phyloP scores from a whole-genome alignment of 2,329 filamentous ascomycete species.

The Macrophomina pseudophaseolina region DNA sequence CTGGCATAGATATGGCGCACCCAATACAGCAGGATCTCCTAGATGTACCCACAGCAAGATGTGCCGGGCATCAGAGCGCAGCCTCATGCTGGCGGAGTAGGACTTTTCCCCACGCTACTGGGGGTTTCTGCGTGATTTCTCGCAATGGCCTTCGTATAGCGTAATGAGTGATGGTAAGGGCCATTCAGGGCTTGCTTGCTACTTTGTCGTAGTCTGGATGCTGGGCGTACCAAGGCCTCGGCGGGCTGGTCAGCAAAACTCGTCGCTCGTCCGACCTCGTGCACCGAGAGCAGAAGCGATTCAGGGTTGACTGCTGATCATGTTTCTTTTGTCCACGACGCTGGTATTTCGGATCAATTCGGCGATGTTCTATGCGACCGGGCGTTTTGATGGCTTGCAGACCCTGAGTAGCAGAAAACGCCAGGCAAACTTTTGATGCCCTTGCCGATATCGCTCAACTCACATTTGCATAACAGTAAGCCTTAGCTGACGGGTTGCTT shows the following conservation, averaged over 20 bases:
- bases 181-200: neutral
- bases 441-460: conserved; percentile 15
- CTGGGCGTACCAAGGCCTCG: conserved; percentile 5
- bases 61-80: neutral
- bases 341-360: conserved; percentile 18
- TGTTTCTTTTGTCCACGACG: conserved; percentile 6
- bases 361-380: conserved; percentile 4
- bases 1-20: too few relatives aligned
- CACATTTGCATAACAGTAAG: neutral
- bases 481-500: neutral
- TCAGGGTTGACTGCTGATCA: neutral
- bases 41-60: neutral
- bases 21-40: neutral
- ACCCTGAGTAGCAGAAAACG: neutral
- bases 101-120: conserved; percentile 1
- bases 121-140: neutral
- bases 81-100: neutral
- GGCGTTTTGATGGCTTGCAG: neutral
- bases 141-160: neutral
- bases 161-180: conserved; percentile 3
- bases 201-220: neutral
- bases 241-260: neutral
- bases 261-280: neutral
- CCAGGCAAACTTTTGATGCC: conserved; percentile 1
- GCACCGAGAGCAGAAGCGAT: neutral